These are phyloP conservation scores for Trichoderma harzianum DNA, from an alignment of 2,329 filamentous ascomycete genomes.

Conservation along the genomic window DNA sequence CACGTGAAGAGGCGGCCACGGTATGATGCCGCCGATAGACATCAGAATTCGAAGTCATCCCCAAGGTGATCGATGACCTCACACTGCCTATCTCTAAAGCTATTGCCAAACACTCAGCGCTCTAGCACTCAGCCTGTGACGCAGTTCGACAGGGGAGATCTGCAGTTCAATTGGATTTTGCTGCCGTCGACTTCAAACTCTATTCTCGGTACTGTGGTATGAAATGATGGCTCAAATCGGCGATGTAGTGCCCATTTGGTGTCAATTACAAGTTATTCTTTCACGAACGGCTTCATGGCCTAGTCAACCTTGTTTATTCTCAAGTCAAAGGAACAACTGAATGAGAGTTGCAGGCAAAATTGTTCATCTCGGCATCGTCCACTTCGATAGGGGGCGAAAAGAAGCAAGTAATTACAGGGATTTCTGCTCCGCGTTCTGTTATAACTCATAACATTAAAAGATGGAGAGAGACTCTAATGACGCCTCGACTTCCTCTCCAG, in stretches of 20 bases:
- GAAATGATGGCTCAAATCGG: background rate
- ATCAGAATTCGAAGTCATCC: background rate
- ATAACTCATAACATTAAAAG: background rate
- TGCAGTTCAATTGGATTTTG: background rate
- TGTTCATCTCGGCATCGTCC: background rate
- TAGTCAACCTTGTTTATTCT: background rate
- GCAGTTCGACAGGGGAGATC: background rate
- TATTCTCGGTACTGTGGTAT: background rate
- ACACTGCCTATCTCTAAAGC: background rate
- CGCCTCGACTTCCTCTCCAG: constrained; percentile 31
- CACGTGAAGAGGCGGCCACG: background rate
- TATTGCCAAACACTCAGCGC: background rate
- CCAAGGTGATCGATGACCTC: constrained; percentile 6
- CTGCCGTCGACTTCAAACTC: background rate
- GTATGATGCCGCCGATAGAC: background rate
- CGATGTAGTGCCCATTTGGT: background rate
- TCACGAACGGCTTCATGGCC: background rate
- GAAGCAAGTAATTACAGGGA: background rate
- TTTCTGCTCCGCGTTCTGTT: background rate
- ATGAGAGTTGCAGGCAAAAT: background rate
- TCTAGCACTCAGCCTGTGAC: constrained; percentile 3
- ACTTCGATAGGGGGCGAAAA: background rate
- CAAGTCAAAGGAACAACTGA: background rate
- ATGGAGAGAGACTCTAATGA: constrained; percentile 6
- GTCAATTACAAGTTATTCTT: background rate